Evolutionary conservation across 371 early-diverging fungal species (phyloP), one percentile per base, ranked within the genome.

Genomic region (Haplosporangium sp.): DNA sequence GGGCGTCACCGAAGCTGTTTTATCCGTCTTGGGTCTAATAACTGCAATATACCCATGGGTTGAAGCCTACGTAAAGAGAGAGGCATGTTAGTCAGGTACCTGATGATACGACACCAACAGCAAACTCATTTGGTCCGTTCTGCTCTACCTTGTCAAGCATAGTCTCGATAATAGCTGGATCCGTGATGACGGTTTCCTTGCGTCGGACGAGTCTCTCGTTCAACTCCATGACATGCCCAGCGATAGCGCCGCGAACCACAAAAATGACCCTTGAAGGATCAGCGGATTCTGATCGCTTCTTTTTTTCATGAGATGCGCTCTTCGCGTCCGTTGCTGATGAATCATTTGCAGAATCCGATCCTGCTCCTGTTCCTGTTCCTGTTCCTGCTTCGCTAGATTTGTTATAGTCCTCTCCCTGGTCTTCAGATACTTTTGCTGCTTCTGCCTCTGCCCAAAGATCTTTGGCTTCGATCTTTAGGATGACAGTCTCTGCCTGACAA

Each of bases 1-100:
- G 29, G 29, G 29, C 29, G 29, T 29, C 29, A 29, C 29, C 29
- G 29, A 29, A 29, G 29, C 29, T 29, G 69, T 62, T 46, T 71
- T 71, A 52, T 77, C 77, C 4, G 60, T 29, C 54, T 77, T 77
- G 29, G 71, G 77, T 14, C 68, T 47, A n/a, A 77, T 62, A 16
- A 77, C 77, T 14, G 77, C 77, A 61, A 77, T 67, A 21, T 63
- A 77, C 37, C 77, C 77, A 56, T 77, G 77, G 5, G 77, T 77
- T 41, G 67, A 66, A 2, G 77, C 77, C 77, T 77, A 62, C 14
- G 4, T 16, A 55, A 16, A 36, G 7, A 23, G 16, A 53, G 23
- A 45, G 7, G 58, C 23, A 47, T 16, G 9, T 23, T 48, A 46
- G 55, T 29, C 12, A 20, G 11, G 18, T 52, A 9, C 1, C 12